Evolutionary conservation across 2,329 filamentous ascomycete species (phyloP), one percentile per base, ranked within the genome.

Genomic region (Calonectria naviculata): DNA sequence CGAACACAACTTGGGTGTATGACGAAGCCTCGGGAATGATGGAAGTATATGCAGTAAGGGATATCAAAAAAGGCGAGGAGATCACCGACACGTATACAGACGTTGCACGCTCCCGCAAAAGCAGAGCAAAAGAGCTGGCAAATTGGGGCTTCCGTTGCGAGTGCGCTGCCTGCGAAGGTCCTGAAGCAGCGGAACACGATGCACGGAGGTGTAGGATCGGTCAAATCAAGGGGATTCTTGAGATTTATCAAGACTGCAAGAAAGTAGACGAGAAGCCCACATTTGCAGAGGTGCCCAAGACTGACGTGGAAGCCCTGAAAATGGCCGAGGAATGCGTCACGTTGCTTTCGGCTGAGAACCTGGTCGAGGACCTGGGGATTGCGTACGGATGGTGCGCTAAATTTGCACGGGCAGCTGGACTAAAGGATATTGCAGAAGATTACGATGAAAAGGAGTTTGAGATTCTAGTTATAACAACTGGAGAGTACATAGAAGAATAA

Each of bases 31-130:
- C 69, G 15, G 65, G 58, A 17, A 65, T 41, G 41, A 71, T 71
- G 69, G 65, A 71, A 21, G 69, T 71, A 24, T 71, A 64, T 28
- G 65, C 69, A 15, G 65, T 68, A n/a, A 66, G 38, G 46, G 69
- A 71, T 36, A 68, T 71, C 31, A 61, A 17, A 29, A n/a, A 68
- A n/a, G 69, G 49, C n/a, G 69, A 71, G 38, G 69, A 71, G 56
- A 67, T 71, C 26, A 71, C 69, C 24, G 65, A 71, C 24, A 64
- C 69, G 10, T 71, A 71, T 31, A 68, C 64, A 21, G 69, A 71
- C 15, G 65, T 71, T 24, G 69, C 69, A 10, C 65, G 60, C 15
- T 52, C 69, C 42, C 65, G 69, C 41, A 42, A 34, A 1, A 63
- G 65, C 42, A 68, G 69, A 26, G 34, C 17, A 1, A 65, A 29